Percentiles rank a stretch among this genome's conserved stretches.
These are phyloP conservation scores for Shiraia sp. DNA, from an alignment of 2,329 filamentous ascomycete species.

Conservation along the genomic window DNA sequence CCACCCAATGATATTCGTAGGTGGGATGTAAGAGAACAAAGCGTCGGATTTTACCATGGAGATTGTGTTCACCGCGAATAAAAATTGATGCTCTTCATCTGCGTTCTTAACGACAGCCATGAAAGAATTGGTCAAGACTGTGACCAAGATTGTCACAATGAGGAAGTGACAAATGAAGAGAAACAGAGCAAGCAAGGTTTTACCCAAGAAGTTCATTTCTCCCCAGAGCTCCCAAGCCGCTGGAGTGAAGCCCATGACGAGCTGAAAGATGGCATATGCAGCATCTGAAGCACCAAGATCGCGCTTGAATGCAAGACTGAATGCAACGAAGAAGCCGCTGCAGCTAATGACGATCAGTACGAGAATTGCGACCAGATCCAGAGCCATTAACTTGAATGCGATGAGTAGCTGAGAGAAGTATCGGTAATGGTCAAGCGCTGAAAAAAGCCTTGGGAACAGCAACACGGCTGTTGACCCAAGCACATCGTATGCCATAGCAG, in stretches of 20 bases:
- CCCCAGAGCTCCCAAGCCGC: conserved; percentile 92
- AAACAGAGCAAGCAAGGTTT: conserved; percentile 75
- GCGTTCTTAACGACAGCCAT: conserved; percentile 94
- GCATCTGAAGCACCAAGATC: conserved; percentile 72
- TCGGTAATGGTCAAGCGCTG: conserved; percentile 88
- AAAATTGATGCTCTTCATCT: conserved; percentile 86
- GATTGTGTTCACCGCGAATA: conserved; percentile 96
- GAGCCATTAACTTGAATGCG: conserved; percentile 90
- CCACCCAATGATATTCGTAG: conserved; percentile 91
- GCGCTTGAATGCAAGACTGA: conserved; percentile 76
- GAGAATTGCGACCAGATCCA: conserved; percentile 83
- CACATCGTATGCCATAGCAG: conserved; percentile 90
- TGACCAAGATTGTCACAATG: conserved; percentile 91
- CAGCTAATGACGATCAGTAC: conserved; percentile 84
- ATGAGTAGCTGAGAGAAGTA: conserved; percentile 96
- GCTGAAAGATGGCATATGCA: conserved; percentile 91
- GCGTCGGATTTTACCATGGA: conserved; percentile 99
- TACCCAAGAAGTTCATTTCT: conserved; percentile 78
- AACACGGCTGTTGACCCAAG: conserved; percentile 88
- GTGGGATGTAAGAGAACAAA: conserved; percentile 89
- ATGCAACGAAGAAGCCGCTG: conserved; percentile 94
- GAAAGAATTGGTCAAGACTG: conserved; percentile 94
- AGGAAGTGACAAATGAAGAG: conserved; percentile 95
- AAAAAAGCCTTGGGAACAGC: conserved; percentile 88
- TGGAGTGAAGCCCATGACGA: conserved; percentile 93